Percentiles rank a stretch among this genome's conserved stretches.
These are phyloP conservation scores for Yamadazyma paraphyllophila DNA, from an alignment of 805 yeast genomes.

Conservation along the genomic window DNA sequence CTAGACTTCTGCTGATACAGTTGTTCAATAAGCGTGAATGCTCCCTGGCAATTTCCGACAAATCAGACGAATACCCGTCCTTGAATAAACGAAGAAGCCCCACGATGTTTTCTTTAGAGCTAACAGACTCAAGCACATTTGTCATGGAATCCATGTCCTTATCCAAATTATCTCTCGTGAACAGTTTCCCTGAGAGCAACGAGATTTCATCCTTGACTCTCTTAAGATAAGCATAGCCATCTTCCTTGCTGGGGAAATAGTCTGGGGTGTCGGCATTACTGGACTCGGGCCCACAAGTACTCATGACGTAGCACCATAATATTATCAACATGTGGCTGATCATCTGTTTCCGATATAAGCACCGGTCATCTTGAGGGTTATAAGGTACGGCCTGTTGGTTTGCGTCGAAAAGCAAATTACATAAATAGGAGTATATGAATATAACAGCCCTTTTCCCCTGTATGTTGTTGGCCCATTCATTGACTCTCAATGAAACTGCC, in stretches of 20 bases:
- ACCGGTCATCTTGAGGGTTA: conserved; percentile 12
- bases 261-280: conserved; percentile 1
- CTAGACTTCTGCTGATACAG: conserved; percentile 15
- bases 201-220: conserved; percentile 11
- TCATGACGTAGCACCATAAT: conserved; percentile 14
- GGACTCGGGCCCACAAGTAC: conserved; percentile 14
- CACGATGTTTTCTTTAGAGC: conserved; percentile 11
- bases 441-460: conserved; percentile 52
- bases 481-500: conserved; percentile 46
- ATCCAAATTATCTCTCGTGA: conserved; percentile 8
- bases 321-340: conserved; percentile 14
- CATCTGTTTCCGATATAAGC: conserved; percentile 15
- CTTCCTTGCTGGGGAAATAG: conserved; percentile 11
- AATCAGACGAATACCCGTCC: conserved; percentile 7
- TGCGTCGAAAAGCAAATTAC: conserved; percentile 6
- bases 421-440: conserved; percentile 20
- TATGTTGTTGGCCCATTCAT: conserved; percentile 48
- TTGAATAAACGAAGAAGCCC: conserved; percentile 14
- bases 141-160: conserved; percentile 11
- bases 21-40: conserved; percentile 14
- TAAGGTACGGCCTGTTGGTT: conserved; percentile 2
- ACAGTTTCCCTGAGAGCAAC: conserved; percentile 10
- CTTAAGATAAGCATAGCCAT: conserved; percentile 9
- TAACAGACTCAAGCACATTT: conserved; percentile 9
- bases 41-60: conserved; percentile 15